These are phyloP conservation scores for Oehlia diaphana DNA, from an alignment of 192 early-diverging fungal genomes.

Conservation along the genomic window DNA sequence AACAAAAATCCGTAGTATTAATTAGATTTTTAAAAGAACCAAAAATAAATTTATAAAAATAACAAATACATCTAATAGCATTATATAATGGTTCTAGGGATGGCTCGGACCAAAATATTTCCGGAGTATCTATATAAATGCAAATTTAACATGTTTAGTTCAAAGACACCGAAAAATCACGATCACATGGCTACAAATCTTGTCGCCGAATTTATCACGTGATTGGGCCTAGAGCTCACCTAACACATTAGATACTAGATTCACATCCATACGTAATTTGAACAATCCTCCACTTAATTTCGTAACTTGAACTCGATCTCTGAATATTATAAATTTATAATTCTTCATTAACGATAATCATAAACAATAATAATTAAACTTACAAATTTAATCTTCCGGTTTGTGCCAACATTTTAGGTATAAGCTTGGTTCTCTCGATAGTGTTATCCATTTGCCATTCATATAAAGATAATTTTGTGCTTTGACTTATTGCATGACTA, in stretches of 20 bases:
- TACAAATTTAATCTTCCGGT: slow-evolving; percentile 55
- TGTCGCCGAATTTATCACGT: too few relatives aligned
- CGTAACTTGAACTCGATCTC: slow-evolving; percentile 49
- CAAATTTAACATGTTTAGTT: neutral
- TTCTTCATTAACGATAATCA: neutral
- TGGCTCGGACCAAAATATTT: slow-evolving; percentile 84
- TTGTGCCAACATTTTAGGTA: slow-evolving; percentile 58
- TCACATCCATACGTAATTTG: slow-evolving; percentile 79
- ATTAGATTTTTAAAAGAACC: neutral
- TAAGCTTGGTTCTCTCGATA: slow-evolving; percentile 60
- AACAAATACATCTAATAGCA: slow-evolving; percentile 62
- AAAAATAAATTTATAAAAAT: neutral
- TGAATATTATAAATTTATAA: neutral
- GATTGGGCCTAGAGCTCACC: slow-evolving; percentile 44
- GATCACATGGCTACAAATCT: neutral
- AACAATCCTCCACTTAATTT: slow-evolving; percentile 63
- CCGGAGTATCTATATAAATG: slow-evolving; percentile 59
- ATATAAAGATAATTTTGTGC: slow-evolving; percentile 57
- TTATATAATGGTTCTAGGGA: slow-evolving; percentile 75
- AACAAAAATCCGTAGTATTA: neutral
- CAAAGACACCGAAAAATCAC: too few relatives aligned
- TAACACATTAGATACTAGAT: slow-evolving; percentile 78
- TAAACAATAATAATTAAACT: neutral
- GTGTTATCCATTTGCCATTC: slow-evolving; percentile 64
- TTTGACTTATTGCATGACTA: slow-evolving; percentile 57